Percentiles rank a stretch among this genome's conserved stretches.
phyloP scores from a whole-genome alignment of 2,329 filamentous ascomycete genomes.

The Furcasterigmium furcatum region DNA sequence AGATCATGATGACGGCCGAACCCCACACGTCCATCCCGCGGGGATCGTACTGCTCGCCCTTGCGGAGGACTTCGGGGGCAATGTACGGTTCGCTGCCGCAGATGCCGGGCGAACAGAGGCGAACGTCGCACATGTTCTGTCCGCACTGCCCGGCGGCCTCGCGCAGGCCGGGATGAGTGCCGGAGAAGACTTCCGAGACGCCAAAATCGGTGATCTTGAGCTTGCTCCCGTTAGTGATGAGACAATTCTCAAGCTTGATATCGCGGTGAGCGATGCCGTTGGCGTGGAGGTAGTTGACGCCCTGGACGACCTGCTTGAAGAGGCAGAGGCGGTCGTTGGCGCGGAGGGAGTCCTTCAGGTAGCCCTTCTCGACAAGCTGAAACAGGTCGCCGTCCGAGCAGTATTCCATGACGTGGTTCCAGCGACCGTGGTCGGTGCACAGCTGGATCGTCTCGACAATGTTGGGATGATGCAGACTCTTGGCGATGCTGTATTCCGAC shows the following conservation, averaged over 20 bases:
- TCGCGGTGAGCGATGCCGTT: constrained; percentile 89
- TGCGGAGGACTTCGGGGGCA: constrained; percentile 76
- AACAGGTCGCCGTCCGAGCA: constrained; percentile 81
- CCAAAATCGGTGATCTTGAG: constrained; percentile 93
- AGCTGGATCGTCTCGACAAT: constrained; percentile 78
- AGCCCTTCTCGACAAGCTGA: constrained; percentile 67
- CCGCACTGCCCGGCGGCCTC: constrained; percentile 72
- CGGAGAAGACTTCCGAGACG: constrained; percentile 81
- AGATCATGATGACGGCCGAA: constrained; percentile 78
- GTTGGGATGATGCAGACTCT: constrained; percentile 82
- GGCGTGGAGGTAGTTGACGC: constrained; percentile 75
- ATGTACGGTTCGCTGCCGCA: constrained; percentile 86
- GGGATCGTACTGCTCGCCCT: constrained; percentile 65
- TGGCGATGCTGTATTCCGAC: constrained; percentile 84
- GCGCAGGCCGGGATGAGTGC: constrained; percentile 74
- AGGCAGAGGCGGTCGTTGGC: constrained; percentile 72
- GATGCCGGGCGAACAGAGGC: constrained; percentile 73
- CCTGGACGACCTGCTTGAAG: constrained; percentile 85
- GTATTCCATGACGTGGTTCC: constrained; percentile 94
- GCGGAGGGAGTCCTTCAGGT: constrained; percentile 62
- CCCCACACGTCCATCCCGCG: constrained; percentile 84
- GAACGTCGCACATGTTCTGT: constrained; percentile 66
- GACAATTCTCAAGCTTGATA: constrained; percentile 84
- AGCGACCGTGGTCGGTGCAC: constrained; percentile 70
- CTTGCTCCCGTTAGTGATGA: constrained; percentile 75